Base-by-base conservation (phyloP, 1,284 basidiomycete genomes). In the Coniferiporia sulphurascens region DNA sequence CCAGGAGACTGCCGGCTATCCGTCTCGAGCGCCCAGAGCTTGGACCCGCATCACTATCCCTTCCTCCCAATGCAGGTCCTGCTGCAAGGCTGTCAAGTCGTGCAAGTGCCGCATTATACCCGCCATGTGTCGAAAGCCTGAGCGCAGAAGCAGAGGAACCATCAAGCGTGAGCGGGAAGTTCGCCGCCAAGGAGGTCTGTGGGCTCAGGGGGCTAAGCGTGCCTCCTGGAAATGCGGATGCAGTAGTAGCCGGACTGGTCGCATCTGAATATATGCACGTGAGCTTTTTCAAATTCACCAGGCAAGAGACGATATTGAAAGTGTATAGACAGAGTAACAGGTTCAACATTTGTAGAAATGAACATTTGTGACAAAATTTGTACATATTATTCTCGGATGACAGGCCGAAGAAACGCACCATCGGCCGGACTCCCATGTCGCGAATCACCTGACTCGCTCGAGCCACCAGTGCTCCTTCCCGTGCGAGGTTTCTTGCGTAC, bases 401-500 rank as follows among this genome's bases (percentile, higher is more conserved):
- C 15, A 32, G 27, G 43, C 15, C 38, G 38, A 15, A 41, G 10
- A 48, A 38, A 48, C 48, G 52, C n/a, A 22, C 48, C 56, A 8
- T 58, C 52, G 15, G 60, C 55, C 8, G 61, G 61, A 41, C 57
- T 59, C 32, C 58, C 61, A 27, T 62, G 61, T 21, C 57, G 35
- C 17, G 61, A 62, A 6, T 32, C 53, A n/a, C 51, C 48, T n/a
- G 61, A 62, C 22, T 53, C 51, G 21, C 58, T 48, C 35, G 60
- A 62, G 13, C 45, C 56, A 19, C 60, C 46, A 15, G 36, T 56
- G 7, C 34, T 22, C 41, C 22, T 52, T 4, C 34, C 46, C 32
- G 55, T 21, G 32, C 44, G 44, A 46, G 78, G 79, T 74, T 89
- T 89, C 71, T 90, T 91, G 56, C 89, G 86, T 2, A 93, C 85